phyloP scores from a whole-genome alignment of 2,329 filamentous ascomycete species.

The Microsporum canis region DNA sequence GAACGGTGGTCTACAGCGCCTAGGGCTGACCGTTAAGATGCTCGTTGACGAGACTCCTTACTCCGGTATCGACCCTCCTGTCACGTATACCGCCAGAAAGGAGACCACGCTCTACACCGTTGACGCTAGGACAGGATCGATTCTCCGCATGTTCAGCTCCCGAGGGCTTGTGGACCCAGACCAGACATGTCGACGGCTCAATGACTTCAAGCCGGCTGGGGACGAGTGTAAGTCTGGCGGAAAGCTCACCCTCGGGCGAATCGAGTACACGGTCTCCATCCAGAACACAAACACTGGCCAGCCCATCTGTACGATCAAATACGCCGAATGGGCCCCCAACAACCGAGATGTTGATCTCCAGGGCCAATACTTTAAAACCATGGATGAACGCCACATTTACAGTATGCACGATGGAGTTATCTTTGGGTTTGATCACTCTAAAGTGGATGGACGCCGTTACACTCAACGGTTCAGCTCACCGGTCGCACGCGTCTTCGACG shows the following conservation, averaged over 20 bases:
- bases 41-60: constrained; percentile 78
- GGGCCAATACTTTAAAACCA: constrained; percentile 64
- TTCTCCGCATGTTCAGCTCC: constrained; percentile 75
- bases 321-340: constrained; percentile 91
- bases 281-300: constrained; percentile 61
- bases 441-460: constrained; percentile 48
- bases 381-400: constrained; percentile 83
- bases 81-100: constrained; percentile 86
- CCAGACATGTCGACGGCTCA: constrained; percentile 62
- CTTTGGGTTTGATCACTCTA: constrained; percentile 62
- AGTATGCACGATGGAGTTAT: constrained; percentile 75
- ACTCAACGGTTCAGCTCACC: constrained; percentile 61
- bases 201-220: constrained; percentile 45
- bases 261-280: constrained; percentile 82
- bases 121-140: constrained; percentile 70
- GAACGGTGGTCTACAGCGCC: constrained; percentile 35
- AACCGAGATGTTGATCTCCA: constrained; percentile 80
- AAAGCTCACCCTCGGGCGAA: constrained; percentile 70
- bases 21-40: constrained; percentile 52
- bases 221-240: constrained; percentile 70
- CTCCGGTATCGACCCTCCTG: constrained; percentile 59
- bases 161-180: constrained; percentile 57
- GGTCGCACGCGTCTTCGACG: constrained; percentile 79
- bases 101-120: constrained; percentile 81
- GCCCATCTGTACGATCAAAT: constrained; percentile 77